Evolutionary conservation across 75 land plant species (phyloP).

Genomic region (Picea sitchensis): DNA sequence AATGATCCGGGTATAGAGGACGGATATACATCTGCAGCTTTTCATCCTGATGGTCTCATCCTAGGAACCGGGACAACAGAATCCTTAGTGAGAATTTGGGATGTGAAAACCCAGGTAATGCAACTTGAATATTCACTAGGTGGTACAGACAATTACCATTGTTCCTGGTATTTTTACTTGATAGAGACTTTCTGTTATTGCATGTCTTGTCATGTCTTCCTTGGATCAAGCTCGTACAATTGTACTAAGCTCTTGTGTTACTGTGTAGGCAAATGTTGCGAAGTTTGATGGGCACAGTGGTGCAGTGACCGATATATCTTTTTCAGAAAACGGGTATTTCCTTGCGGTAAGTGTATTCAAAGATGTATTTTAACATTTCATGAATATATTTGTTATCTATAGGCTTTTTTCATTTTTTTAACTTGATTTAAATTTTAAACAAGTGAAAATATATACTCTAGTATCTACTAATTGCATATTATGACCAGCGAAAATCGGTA

Average conservation of each 20-base stretch:
- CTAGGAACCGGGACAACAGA: conserved; percentile 98
- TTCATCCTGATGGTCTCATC: conserved; percentile 99
- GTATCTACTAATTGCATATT: background rate
- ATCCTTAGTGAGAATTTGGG: conserved; percentile 93
- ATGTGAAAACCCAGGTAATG: conserved; percentile 91
- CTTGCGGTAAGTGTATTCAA: conserved; percentile 72
- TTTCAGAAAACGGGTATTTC: conserved; percentile 98
- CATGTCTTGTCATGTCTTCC: background rate
- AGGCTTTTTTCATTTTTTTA: background rate
- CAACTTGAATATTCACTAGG: background rate
- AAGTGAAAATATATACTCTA: background rate
- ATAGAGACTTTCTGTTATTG: background rate
- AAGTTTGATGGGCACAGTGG: conserved; percentile 92
- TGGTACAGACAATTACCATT: background rate
- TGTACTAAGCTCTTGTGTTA: background rate
- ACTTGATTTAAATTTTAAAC: background rate
- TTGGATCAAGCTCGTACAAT: background rate
- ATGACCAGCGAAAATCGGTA: no score
- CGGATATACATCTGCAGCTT: conserved; percentile 94
- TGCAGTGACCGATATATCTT: conserved; percentile 87
- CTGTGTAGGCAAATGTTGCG: conserved; percentile 82
- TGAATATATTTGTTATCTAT: background rate
- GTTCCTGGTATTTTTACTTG: background rate
- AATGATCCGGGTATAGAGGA: conserved; percentile 58
- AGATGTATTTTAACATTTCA: background rate